A percentile compares a stretch with the other conserved stretches of the same genome.
Evolutionary conservation across 2,329 filamentous ascomycete genomes (phyloP).

Genomic region (Ophiocordyceps sinensis): DNA sequence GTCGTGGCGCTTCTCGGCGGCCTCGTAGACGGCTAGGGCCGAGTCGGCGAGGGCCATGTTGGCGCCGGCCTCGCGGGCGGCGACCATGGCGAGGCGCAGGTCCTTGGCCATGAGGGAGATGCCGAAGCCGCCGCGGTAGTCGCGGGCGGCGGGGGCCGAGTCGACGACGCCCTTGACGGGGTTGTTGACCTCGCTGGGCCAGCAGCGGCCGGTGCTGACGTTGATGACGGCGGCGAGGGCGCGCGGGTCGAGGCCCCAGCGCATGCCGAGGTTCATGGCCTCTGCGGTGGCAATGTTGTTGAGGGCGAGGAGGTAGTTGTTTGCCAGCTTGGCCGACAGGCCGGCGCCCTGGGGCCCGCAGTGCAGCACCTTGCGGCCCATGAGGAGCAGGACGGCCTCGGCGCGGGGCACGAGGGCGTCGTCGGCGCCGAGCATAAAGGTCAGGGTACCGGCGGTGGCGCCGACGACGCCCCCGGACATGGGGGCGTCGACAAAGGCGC

Average conservation of each 20-base stretch:
- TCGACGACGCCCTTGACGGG: conserved; percentile 76
- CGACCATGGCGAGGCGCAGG: conserved; percentile 55
- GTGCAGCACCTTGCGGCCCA: conserved; percentile 79
- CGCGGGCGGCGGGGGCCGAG: conserved; percentile 58
- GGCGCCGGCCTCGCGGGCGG: conserved; percentile 52
- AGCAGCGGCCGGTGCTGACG: conserved; percentile 84
- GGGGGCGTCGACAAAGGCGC: conserved; percentile 80
- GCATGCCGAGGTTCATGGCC: conserved; percentile 51
- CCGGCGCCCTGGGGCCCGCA: conserved; percentile 76
- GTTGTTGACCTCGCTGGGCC: conserved; percentile 93
- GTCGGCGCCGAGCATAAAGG: conserved; percentile 83
- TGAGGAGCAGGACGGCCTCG: conserved; percentile 56
- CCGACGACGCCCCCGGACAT: conserved; percentile 96
- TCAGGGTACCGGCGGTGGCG: conserved; percentile 72
- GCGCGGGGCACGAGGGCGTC: conserved; percentile 45
- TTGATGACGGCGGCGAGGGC: conserved; percentile 80
- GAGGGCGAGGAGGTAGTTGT: conserved; percentile 91
- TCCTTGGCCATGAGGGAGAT: conserved; percentile 73
- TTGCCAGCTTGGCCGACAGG: conserved; percentile 83
- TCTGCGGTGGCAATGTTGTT: conserved; percentile 68
- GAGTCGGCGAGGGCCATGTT: conserved; percentile 48
- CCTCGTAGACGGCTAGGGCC: conserved; percentile 53
- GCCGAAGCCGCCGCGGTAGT: conserved; percentile 66
- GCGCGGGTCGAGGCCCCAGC: conserved; percentile 43
- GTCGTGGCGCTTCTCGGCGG: conserved; percentile 43